Evolutionary conservation across 176 grass and related monocot genomes (phyloP).

Genomic region (Paspalum vaginatum): DNA sequence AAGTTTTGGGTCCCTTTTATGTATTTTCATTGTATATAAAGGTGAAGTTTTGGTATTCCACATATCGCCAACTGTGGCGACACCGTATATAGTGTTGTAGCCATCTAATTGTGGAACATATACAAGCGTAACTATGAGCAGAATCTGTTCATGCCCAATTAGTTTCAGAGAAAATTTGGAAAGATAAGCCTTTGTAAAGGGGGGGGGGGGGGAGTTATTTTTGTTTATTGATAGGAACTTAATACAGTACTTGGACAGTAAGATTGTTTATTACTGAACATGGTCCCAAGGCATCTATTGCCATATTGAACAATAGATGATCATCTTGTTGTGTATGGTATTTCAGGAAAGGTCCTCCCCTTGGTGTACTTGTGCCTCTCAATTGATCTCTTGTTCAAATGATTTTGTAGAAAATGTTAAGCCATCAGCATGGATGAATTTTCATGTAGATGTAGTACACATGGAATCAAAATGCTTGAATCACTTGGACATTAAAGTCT

Average conservation of each 20-base stretch:
- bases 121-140: conserved; percentile 1
- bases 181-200: background rate
- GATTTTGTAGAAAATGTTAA: background rate
- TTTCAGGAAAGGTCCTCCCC: background rate
- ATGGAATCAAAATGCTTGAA: background rate
- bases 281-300: background rate
- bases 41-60: conserved; percentile 40
- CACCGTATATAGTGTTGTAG: conserved; percentile 1
- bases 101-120: conserved; percentile 25
- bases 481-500: too few species aligned
- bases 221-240: background rate
- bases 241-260: background rate
- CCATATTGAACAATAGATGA: background rate
- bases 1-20: conserved; percentile 39
- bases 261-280: background rate
- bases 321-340: background rate
- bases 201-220: background rate
- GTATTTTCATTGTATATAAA: conserved; percentile 58
- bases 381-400: background rate
- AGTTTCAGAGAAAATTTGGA: conserved; percentile 10
- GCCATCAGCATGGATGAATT: background rate
- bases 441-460: background rate
- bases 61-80: conserved; percentile 25
- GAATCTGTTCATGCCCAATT: conserved; percentile 36
- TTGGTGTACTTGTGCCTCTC: background rate